Base-by-base conservation (phyloP, 2,329 filamentous ascomycete species). In the Pestalotiopsis sp. region DNA sequence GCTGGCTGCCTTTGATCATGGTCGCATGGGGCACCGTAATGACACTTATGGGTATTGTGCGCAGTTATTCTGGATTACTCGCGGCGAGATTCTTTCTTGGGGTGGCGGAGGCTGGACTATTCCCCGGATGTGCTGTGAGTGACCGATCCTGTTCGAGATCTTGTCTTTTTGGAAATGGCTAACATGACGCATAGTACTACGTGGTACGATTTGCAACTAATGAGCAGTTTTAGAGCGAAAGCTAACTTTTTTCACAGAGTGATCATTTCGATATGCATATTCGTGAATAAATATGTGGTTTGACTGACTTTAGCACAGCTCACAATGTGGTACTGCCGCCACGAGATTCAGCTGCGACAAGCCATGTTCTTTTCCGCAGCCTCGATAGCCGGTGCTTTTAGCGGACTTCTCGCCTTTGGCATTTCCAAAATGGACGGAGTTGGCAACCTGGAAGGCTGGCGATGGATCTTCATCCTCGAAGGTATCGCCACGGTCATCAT, bases 331-430 rank as follows among this genome's bases (percentile, higher is more conserved):
- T 89, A 90, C 69, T 86, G 83, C 23, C 82, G 87, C n/a, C 82
- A 85, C 64, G 87, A 88, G 70, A 84, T 87, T 38, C 85, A 87
- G 66, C 76, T 86, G 25, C 81, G 87, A 0, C 84, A 86, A 70
- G 92, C 93, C 1, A 87, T 95, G 65, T 95, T 96, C 85, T 97
- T 95, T 82, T 93, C 91, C 0, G 92, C 93, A 0, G 93, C 93
- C 0, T 93, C 93, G 0, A 82, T 96, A 0, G 92, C 93, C 0
- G 93, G 93, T 0, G 93, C 91, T 0, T 94, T 94, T 73, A 91
- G 90, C 71, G 92, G 92, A 3, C 83, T 94, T 2, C 82, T 94
- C 1, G 92, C 92, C 0, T 92, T 89, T 56, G 91, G 84, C 0
- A 93, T 94, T 68, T 85, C 85, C 9, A 86, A 91, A 67, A 93